Evolutionary conservation across 75 land plant genomes (phyloP), one percentile per base, ranked within the genome.

Genomic region (Pinus tabuliformis): DNA sequence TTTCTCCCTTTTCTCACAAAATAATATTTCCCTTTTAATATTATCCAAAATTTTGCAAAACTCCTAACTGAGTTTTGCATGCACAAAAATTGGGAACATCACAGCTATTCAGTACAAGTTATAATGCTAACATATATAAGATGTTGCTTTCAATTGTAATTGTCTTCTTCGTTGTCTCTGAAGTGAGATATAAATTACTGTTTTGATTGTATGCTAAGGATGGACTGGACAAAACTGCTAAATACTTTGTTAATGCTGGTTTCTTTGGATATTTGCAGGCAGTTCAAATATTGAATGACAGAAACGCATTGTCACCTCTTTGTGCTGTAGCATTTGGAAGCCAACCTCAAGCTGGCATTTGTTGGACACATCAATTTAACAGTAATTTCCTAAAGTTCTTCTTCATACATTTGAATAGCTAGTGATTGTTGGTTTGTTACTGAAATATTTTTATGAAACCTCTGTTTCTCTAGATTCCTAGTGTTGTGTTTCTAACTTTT

Each of bases 311-410:
- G 42, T 80, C 81, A 18, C 81, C 81, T 36, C 57, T 80, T 60
- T 80, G 42, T 64, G 72, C 78, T 63, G 70, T 72, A 36, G 75
- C 81, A 54, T 42, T 56, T 49, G 81, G 81, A 52, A 66, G 79
- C 49, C 72, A 28, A 28, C 39, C 70, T 62, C 78, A 80, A 63
- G 79, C 71, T 65, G 81, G 81, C n/a, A 58, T 80, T 17, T 76
- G 79, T 71, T 80, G 81, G 81, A 80, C 78, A 56, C 81, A 24
- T 70, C 65, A 54, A 62, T 76, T 80, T 28, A 54, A 70, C n/a
- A 39, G n/a, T 36, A 75, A 75, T 66, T 77, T 20, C 2, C 21
- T 39, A 36, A 68, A 21, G 39, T 39, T 68, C 71, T 68, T n/a
- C 71, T 68, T 68, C 39, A 6, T 36, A 42, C 21, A 39, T 39